Percentiles rank a stretch among this genome's conserved stretches.
phyloP scores from a whole-genome alignment of 2,329 filamentous ascomycete species.

The Penicillium sp. region DNA sequence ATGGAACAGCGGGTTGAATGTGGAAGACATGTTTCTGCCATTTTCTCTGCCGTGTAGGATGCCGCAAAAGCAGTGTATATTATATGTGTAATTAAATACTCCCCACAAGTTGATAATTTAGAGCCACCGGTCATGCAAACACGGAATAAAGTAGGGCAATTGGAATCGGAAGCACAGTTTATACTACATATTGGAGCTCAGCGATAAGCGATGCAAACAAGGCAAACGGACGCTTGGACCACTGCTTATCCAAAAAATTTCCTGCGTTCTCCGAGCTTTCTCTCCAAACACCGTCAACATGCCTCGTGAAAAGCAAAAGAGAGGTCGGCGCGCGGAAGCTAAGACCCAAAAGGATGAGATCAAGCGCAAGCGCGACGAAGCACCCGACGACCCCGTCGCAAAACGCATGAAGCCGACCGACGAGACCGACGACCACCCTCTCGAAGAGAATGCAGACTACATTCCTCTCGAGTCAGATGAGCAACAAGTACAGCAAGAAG shows the following conservation, averaged over 20 bases:
- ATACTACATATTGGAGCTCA: neutral
- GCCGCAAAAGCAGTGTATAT: conserved; percentile 15
- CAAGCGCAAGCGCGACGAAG: conserved; percentile 39
- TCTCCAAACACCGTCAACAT: conserved; percentile 28
- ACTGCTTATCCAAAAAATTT: conserved; percentile 38
- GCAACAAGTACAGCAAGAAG: conserved; percentile 23
- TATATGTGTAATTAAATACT: conserved; percentile 15
- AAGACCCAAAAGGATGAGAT: conserved; percentile 39
- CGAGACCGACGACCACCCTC: conserved; percentile 22
- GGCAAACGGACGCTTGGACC: conserved; percentile 38
- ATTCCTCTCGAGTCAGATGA: conserved; percentile 35
- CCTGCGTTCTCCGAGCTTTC: conserved; percentile 14
- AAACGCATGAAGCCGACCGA: conserved; percentile 41
- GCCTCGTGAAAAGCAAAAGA: conserved; percentile 49
- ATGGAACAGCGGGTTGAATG: conserved; percentile 88
- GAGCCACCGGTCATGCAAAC: neutral
- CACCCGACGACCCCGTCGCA: conserved; percentile 29
- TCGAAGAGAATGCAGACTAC: conserved; percentile 32
- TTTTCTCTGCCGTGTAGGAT: conserved; percentile 66
- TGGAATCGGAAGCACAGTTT: neutral
- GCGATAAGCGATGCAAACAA: conserved; percentile 29
- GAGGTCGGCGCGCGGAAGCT: conserved; percentile 45
- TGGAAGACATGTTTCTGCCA: conserved; percentile 74
- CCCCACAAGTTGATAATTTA: neutral
- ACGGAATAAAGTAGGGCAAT: neutral